These are phyloP conservation scores for Euphorbia pulcherrima DNA, from an alignment of 345 rosid genomes.

Conservation along the genomic window DNA sequence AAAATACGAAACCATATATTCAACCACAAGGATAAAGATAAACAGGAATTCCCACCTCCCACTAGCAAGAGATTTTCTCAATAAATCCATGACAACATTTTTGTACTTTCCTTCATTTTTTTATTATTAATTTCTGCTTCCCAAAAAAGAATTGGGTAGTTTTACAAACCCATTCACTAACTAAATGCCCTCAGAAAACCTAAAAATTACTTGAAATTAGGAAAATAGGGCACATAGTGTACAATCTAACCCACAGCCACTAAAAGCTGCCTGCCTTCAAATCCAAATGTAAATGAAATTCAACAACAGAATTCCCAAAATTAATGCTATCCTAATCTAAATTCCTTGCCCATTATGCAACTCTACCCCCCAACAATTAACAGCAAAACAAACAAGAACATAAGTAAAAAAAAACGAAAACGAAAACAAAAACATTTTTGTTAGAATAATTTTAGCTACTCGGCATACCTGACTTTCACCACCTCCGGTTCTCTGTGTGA, in stretches of 20 bases:
- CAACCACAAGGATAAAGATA: no score
- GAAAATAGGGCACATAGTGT: constrained; percentile 16
- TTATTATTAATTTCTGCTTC: constrained; percentile 6
- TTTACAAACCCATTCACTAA: constrained; percentile 11
- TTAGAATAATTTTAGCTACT: constrained; percentile 11
- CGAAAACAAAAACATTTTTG: constrained; percentile 8
- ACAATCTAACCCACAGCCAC: constrained; percentile 16
- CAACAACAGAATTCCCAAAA: constrained; percentile 1
- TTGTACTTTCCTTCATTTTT: neutral
- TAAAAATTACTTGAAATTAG: constrained; percentile 15
- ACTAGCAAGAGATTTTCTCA: neutral
- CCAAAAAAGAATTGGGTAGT: constrained; percentile 10
- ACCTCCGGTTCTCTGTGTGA: constrained; percentile 3
- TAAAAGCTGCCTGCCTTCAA: neutral
- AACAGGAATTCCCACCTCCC: neutral
- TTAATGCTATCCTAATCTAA: neutral
- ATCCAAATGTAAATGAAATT: neutral
- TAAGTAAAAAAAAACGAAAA: neutral
- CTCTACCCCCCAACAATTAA: neutral
- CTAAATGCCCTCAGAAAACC: constrained; percentile 3
- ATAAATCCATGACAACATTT: neutral
- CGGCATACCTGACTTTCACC: constrained; percentile 3
- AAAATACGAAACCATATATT: no score
- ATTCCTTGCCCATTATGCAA: neutral
- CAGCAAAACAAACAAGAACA: neutral